phyloP scores from a whole-genome alignment of 768 basidiomycete genomes.

The Gymnopilus junonius region DNA sequence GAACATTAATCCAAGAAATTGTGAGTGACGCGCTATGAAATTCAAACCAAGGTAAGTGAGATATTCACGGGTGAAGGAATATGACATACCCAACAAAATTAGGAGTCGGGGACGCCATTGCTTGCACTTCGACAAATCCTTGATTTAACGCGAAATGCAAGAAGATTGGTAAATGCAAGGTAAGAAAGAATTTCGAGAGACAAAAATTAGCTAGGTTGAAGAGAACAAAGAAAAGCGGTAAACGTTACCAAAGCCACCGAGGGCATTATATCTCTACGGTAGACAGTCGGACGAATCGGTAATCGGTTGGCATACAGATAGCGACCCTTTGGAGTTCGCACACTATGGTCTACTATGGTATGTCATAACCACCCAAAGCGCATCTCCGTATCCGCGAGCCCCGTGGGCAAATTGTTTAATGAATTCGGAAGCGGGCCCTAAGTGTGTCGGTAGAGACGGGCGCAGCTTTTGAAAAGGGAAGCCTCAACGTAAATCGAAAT shows the following conservation, averaged over 20 bases:
- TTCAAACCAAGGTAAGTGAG: not conserved
- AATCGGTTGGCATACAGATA: conserved; percentile 27
- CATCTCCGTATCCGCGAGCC: conserved; percentile 1
- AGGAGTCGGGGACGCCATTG: conserved; percentile 10
- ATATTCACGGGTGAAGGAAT: not conserved
- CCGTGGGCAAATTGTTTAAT: conserved; percentile 7
- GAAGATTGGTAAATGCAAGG: not conserved
- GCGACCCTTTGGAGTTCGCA: conserved; percentile 1
- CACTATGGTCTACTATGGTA: not conserved
- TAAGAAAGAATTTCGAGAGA: not conserved
- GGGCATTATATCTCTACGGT: conserved; percentile 14
- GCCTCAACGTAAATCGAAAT: not conserved
- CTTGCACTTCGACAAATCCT: not conserved
- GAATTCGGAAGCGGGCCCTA: conserved; percentile 1
- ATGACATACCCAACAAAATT: conserved; percentile 15
- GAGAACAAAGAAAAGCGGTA: conserved; percentile 10
- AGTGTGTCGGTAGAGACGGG: conserved; percentile 13
- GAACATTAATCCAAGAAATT: conserved; percentile 27
- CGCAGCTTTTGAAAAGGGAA: not conserved
- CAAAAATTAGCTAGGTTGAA: conserved; percentile 1
- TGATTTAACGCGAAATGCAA: not conserved
- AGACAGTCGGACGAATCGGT: conserved; percentile 15
- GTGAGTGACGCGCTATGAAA: conserved; percentile 21
- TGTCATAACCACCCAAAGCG: not conserved
- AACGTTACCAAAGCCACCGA: conserved; percentile 3